phyloP scores from a whole-genome alignment of 306 rosid genomes.

The Malus orientalis region DNA sequence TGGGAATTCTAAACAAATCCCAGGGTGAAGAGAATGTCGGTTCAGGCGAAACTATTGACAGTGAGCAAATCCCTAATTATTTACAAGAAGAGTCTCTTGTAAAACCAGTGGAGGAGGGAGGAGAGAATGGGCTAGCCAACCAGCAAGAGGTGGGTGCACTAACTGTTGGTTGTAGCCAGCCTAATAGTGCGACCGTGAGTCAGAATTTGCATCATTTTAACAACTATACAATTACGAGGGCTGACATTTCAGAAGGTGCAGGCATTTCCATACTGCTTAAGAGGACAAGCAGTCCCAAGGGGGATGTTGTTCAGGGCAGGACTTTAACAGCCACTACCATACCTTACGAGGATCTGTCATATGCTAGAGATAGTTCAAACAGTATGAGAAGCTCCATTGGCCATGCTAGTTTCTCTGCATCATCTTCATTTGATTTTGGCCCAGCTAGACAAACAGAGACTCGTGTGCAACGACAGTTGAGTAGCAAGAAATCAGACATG shows the following conservation, averaged over 20 bases:
- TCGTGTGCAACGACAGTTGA: slow-evolving; percentile 53
- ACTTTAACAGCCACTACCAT: slow-evolving; percentile 55
- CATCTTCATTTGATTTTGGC: slow-evolving; percentile 64
- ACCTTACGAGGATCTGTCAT: slow-evolving; percentile 49
- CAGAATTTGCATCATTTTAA: slow-evolving; percentile 33
- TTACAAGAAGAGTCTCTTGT: slow-evolving; percentile 32
- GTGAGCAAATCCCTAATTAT: slow-evolving; percentile 29
- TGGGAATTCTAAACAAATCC: slow-evolving; percentile 27
- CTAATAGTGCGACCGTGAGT: slow-evolving; percentile 25
- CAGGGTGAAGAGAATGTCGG: slow-evolving; percentile 27
- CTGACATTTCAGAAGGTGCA: slow-evolving; percentile 50
- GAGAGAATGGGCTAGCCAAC: slow-evolving; percentile 22
- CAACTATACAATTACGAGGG: slow-evolving; percentile 34
- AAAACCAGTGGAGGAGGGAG: slow-evolving; percentile 27
- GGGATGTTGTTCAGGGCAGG: slow-evolving; percentile 58
- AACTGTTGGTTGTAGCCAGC: slow-evolving; percentile 22
- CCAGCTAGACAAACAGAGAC: slow-evolving; percentile 46
- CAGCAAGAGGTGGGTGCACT: slow-evolving; percentile 28
- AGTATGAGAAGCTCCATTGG: slow-evolving; percentile 63
- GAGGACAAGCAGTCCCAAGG: slow-evolving; percentile 74
- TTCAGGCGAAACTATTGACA: slow-evolving; percentile 32
- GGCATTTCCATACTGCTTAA: slow-evolving; percentile 82
- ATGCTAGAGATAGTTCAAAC: slow-evolving; percentile 52
- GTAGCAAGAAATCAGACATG: slow-evolving; percentile 46
- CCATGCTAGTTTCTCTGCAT: slow-evolving; percentile 63